Evolutionary conservation across 805 yeast species (phyloP).

Genomic region (Myxozyma udenii): DNA sequence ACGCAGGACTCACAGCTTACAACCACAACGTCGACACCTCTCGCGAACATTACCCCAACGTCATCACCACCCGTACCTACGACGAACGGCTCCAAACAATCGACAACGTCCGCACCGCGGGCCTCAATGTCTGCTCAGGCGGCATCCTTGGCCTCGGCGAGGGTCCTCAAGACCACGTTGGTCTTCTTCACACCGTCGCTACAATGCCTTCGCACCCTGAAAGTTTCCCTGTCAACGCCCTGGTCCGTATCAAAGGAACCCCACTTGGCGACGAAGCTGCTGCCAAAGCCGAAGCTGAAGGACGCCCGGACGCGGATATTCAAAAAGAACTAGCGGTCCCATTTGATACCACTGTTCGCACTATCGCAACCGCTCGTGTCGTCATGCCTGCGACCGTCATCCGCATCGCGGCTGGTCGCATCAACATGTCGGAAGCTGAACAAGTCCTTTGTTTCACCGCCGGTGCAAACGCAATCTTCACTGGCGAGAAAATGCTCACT

Average conservation of each 20-base stretch:
- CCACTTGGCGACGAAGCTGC: conserved; percentile 63
- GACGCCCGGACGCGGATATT: not conserved
- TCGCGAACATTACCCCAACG: conserved; percentile 69
- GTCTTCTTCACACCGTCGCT: conserved; percentile 63
- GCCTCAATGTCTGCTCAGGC: conserved; percentile 71
- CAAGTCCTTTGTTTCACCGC: conserved; percentile 73
- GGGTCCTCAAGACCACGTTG: conserved; percentile 64
- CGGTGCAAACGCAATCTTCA: conserved; percentile 77
- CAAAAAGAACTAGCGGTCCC: no score
- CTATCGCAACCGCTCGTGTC: conserved; percentile 72
- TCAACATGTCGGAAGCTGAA: conserved; percentile 73
- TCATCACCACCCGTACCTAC: conserved; percentile 64
- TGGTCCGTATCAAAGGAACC: conserved; percentile 77
- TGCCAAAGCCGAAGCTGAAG: no score
- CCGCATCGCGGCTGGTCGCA: conserved; percentile 76
- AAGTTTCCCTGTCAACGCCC: conserved; percentile 72
- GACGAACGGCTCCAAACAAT: conserved; percentile 71
- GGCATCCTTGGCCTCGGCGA: conserved; percentile 81
- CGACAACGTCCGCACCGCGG: conserved; percentile 58
- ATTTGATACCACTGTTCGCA: conserved; percentile 62
- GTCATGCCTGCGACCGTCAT: conserved; percentile 70
- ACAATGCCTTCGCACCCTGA: conserved; percentile 75
- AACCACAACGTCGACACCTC: conserved; percentile 81
- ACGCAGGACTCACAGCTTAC: conserved; percentile 77
- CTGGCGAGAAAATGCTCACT: conserved; percentile 77